phyloP scores from a whole-genome alignment of 257 asterid genomes.

The Gentiana macrophylla region DNA sequence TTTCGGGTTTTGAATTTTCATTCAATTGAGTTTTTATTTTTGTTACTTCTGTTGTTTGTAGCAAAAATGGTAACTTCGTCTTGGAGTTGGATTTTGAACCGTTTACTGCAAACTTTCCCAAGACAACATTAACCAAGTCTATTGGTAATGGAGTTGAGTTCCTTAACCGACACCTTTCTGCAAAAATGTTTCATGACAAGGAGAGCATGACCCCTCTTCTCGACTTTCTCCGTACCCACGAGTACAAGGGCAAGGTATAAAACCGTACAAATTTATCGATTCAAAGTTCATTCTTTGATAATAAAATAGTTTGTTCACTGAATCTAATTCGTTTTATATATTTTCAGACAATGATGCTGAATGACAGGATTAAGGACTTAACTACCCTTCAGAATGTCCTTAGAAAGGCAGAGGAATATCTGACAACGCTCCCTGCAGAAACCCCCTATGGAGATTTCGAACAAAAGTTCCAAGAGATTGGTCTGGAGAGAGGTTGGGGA shows the following conservation, averaged over 20 bases:
- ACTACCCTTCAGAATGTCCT: conserved; percentile 56
- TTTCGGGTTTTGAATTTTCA: not conserved
- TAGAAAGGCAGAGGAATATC: conserved; percentile 89
- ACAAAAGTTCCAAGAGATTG: conserved; percentile 72
- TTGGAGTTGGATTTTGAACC: conserved; percentile 96
- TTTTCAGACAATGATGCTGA: conserved; percentile 73
- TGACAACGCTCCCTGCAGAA: conserved; percentile 53
- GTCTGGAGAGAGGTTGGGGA: conserved; percentile 98
- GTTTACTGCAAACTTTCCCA: conserved; percentile 77
- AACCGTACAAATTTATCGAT: no score
- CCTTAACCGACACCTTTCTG: conserved; percentile 92
- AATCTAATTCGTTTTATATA: conserved; percentile 1
- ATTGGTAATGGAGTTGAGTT: conserved; percentile 98
- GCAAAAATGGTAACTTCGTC: conserved; percentile 66
- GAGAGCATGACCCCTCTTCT: conserved; percentile 94
- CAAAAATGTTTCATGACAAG: conserved; percentile 91
- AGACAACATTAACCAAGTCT: conserved; percentile 87
- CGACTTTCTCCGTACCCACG: conserved; percentile 67
- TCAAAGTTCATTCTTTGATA: no score
- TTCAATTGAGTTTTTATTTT: not conserved
- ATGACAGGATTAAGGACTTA: conserved; percentile 54
- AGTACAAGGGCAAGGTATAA: conserved; percentile 75
- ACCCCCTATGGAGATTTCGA: conserved; percentile 55
- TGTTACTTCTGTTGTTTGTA: conserved; percentile 23
- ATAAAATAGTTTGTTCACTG: not conserved